Evolutionary conservation across 768 basidiomycete species (phyloP).

Genomic region (Suillus lakei): DNA sequence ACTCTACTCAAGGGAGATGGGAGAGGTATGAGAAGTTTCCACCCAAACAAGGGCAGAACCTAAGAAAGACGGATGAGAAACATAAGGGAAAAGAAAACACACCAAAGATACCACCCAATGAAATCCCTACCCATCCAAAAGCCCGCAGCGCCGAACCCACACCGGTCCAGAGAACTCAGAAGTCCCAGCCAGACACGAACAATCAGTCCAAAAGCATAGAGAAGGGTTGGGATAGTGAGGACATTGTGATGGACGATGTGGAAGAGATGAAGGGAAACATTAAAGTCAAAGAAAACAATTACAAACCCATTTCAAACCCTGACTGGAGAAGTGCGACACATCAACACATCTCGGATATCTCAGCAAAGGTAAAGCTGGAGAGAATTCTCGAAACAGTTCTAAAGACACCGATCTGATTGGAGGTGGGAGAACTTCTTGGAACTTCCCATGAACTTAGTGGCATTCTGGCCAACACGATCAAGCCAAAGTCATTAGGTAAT

Average conservation of each 20-base stretch:
- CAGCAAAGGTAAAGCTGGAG: background rate
- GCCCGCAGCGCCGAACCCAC: background rate
- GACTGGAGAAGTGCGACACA: background rate
- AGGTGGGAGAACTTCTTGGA: slow-evolving; percentile 5
- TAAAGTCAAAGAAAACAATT: background rate
- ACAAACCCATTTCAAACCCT: background rate
- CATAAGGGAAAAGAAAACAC: background rate
- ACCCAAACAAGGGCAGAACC: background rate
- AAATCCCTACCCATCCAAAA: background rate
- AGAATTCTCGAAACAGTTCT: background rate
- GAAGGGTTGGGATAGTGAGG: too few species aligned
- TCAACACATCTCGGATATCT: background rate
- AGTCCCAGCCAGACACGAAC: too few species aligned
- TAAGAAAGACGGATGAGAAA: background rate
- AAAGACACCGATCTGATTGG: background rate
- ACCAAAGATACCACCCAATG: background rate
- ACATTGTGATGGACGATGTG: too few species aligned
- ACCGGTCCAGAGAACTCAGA: too few species aligned
- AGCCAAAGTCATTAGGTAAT: background rate
- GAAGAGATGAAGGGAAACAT: background rate
- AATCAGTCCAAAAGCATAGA: too few species aligned
- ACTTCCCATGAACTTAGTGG: slow-evolving; percentile 3
- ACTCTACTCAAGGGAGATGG: background rate
- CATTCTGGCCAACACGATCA: background rate
- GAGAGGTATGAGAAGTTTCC: background rate